Conservation (phyloP, 345 rosid species). For the Hibiscus mutabilis region DNA sequence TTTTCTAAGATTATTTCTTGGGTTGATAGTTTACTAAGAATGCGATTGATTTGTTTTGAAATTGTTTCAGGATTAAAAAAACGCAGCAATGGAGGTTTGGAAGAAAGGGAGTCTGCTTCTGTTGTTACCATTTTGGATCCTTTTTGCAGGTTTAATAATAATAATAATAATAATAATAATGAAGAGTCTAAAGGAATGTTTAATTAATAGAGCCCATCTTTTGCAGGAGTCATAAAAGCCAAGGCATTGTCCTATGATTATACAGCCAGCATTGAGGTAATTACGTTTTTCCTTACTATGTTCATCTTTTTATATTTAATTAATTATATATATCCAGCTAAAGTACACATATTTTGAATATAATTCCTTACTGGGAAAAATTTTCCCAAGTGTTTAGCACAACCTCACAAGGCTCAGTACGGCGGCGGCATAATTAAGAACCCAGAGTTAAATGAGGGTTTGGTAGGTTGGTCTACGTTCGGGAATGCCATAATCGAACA, state of each 20-base stretch:
- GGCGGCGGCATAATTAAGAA: conserved; percentile 64
- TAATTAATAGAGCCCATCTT: neutral
- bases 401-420: conserved; percentile 57
- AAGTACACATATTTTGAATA: too few relatives aligned
- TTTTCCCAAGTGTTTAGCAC: conserved; percentile 40
- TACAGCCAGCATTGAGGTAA: conserved; percentile 49
- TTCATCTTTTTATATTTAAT: neutral
- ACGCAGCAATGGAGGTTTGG: too few relatives aligned
- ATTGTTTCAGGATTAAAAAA: too few relatives aligned
- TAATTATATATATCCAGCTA: neutral
- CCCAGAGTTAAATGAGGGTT: conserved; percentile 51
- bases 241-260: conserved; percentile 52
- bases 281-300: neutral
- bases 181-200: too few relatives aligned
- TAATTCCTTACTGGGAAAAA: too few relatives aligned
- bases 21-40: too few relatives aligned
- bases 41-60: too few relatives aligned
- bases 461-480: conserved; percentile 46
- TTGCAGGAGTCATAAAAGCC: conserved; percentile 34
- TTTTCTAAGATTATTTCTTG: too few relatives aligned
- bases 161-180: too few relatives aligned
- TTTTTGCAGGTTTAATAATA: too few relatives aligned
- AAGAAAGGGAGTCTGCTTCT: too few relatives aligned
- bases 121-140: too few relatives aligned
- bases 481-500: conserved; percentile 43